Evolutionary conservation across 805 yeast genomes (phyloP).

Genomic region (Spathaspora gorwiae): DNA sequence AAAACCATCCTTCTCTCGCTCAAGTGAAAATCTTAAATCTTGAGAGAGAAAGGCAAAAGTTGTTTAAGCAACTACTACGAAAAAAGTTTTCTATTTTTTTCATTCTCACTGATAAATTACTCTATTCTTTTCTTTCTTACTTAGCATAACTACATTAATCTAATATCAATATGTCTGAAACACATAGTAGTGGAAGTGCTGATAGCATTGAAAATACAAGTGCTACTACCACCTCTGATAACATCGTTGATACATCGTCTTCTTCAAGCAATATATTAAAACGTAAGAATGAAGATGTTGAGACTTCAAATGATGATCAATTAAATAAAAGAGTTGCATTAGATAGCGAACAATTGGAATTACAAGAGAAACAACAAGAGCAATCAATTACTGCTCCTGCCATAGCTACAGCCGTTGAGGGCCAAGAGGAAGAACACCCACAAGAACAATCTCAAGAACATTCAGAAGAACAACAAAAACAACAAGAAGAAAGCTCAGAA

Average conservation of each 20-base stretch:
- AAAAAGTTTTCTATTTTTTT: no score
- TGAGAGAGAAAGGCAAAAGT: no score
- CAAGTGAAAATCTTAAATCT: no score
- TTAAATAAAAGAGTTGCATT: constrained; percentile 65
- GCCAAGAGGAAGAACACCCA: constrained; percentile 1
- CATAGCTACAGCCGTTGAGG: constrained; percentile 9
- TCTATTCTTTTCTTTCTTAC: no score
- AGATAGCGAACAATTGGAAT: constrained; percentile 54
- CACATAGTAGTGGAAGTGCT: no score
- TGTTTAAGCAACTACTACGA: no score
- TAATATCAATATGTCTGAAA: no score
- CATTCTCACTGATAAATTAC: no score
- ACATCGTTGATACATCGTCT: neutral
- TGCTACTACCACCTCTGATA: neutral
- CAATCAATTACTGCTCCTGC: constrained; percentile 40
- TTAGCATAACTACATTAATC: no score
- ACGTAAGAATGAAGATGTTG: constrained; percentile 63
- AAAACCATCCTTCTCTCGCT: no score
- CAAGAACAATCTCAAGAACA: constrained; percentile 7
- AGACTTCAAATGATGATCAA: constrained; percentile 30
- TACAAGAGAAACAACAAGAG: constrained; percentile 38
- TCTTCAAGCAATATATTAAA: constrained; percentile 39
- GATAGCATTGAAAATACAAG: no score
- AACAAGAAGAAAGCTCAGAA: constrained; percentile 1
- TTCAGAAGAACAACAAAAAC: constrained; percentile 1